Base-by-base conservation (phyloP, 176 grass and related monocot genomes). In the Aegilops sharonensis region DNA sequence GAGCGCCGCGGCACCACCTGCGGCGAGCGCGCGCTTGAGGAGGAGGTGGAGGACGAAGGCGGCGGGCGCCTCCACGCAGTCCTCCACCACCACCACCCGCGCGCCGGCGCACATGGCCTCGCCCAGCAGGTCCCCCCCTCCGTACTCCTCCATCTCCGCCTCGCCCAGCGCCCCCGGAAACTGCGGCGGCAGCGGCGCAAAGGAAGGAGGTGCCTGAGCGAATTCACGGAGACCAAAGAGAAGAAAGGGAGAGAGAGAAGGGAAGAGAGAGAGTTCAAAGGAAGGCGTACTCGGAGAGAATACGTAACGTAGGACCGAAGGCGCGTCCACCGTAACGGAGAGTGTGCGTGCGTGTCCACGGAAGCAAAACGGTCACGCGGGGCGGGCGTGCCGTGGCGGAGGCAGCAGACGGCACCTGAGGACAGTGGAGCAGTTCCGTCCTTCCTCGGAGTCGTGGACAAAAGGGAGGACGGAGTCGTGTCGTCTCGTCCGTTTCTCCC, bases 11-110 rank as follows among this genome's bases (percentile, higher is more conserved):
- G 12, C 52, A 8, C 84, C 56, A 34, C 13, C 35, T 2, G 20
- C 60, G 32, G 34, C 34, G 66, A 88, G 78, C 39, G 85, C 82
- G 15, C 82, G 83, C 87, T 91, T 95, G 65, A 95, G 79, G 68
- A 95, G 73, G 78, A 85, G 91, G 74, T 95, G 89, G 67, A 95
- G 89, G 60, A 93, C 67, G 87, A 95, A 93, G 54, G 89, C 86
- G 20, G 81, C 91, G 17, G 86, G 87, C 9, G 89, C 87, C 78
- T 93, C 91, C 48, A 95, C 93, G 84, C 93, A 85, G 73, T 95
- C 93, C 86, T 83, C 85, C 61, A 95, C 86, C 72, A 95, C 72
- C 77, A 90, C 86, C n/a, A 92, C 84, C 10, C 88, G 84, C 77
- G 80, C 60, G 3, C 77, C 89, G 30, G 80, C 78, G 31, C 89